phyloP scores from a whole-genome alignment of 1,284 basidiomycete genomes.

The Stygiomarasmius scandens region DNA sequence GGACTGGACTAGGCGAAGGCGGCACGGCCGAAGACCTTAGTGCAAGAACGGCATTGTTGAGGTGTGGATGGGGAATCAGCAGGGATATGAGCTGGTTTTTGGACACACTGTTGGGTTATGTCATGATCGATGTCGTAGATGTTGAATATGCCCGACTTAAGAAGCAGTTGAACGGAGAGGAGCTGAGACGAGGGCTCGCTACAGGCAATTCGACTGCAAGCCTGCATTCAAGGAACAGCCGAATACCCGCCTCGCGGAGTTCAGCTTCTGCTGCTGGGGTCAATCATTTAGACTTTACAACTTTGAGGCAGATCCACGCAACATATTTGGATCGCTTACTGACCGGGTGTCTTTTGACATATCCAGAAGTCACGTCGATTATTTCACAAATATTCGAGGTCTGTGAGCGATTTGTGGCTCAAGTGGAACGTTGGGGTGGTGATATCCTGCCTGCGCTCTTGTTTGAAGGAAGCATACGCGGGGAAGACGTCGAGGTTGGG shows the following conservation, averaged over 20 bases:
- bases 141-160: constrained; percentile 77
- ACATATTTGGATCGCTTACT: constrained; percentile 81
- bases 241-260: constrained; percentile 19
- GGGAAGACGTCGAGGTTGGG: constrained; percentile 62
- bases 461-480: constrained; percentile 73
- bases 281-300: constrained; percentile 77
- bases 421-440: constrained; percentile 91
- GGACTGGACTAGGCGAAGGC: constrained; percentile 87
- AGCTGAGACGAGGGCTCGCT: constrained; percentile 24
- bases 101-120: constrained; percentile 78
- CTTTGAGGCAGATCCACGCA: constrained; percentile 78
- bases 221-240: constrained; percentile 11
- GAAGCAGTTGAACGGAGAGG: constrained; percentile 42
- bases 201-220: constrained; percentile 20
- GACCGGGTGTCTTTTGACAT: constrained; percentile 79
- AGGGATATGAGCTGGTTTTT: constrained; percentile 91
- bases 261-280: constrained; percentile 16
- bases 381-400: constrained; percentile 77
- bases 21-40: constrained; percentile 74
- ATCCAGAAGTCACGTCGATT: constrained; percentile 62
- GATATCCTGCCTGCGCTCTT: constrained; percentile 85
- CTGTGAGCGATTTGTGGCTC: constrained; percentile 82
- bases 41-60: constrained; percentile 62
- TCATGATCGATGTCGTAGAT: constrained; percentile 90
- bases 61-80: constrained; percentile 85